Evolutionary conservation across 768 basidiomycete species (phyloP).

Genomic region (Termitomyces sp.): DNA sequence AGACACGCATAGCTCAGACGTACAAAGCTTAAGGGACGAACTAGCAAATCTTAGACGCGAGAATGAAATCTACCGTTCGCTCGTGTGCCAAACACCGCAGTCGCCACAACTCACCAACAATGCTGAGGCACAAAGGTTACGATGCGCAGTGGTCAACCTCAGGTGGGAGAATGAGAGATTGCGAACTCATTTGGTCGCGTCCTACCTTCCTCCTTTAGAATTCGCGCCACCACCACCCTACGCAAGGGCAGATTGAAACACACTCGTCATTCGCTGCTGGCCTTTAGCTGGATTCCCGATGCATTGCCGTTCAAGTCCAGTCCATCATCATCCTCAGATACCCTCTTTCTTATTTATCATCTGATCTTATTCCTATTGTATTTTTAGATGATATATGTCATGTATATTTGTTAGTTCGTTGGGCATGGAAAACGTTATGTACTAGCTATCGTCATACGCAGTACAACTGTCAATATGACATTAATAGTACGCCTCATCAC

Average conservation of each 20-base stretch:
- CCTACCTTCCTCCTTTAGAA: not conserved
- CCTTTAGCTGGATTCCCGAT: not conserved
- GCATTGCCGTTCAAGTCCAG: no score
- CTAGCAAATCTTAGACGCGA: conserved; percentile 8
- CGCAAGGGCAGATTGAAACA: not conserved
- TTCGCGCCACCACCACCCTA: not conserved
- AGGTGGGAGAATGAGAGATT: conserved; percentile 1
- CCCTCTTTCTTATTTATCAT: not conserved
- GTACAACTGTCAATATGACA: no score
- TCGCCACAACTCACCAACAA: not conserved
- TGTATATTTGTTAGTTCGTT: not conserved
- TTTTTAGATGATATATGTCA: not conserved
- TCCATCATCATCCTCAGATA: not conserved
- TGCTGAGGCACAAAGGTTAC: not conserved
- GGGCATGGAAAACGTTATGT: not conserved
- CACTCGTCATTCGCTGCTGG: not conserved
- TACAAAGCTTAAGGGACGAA: conserved; percentile 1
- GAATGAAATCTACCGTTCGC: conserved; percentile 6
- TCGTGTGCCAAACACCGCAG: not conserved
- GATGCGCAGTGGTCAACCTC: not conserved
- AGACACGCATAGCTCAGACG: not conserved
- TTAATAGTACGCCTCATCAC: no score
- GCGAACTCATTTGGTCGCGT: not conserved
- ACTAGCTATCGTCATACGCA: not conserved
- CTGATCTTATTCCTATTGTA: not conserved